Conservation (phyloP, 176 grass and related monocot species). For the Oryza australiensis region DNA sequence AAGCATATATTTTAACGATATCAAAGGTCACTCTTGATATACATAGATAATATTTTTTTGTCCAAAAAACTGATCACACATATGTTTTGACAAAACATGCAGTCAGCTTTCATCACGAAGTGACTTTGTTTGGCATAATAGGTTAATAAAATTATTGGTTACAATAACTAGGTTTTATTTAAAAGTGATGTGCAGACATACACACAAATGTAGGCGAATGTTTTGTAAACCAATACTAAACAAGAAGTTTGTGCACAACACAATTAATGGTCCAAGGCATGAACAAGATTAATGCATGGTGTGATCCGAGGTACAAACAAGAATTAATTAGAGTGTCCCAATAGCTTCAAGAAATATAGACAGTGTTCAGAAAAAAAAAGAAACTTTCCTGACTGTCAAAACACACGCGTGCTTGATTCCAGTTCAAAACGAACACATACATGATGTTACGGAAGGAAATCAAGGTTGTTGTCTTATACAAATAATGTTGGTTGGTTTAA, state of each 20-base stretch:
- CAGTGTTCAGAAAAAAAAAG: background rate
- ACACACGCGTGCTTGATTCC: background rate
- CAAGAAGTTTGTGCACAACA: background rate
- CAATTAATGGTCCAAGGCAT: background rate
- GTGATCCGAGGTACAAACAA: too few species aligned
- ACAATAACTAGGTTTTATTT: background rate
- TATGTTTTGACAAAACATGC: background rate
- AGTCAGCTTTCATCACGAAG: background rate
- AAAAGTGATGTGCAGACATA: background rate
- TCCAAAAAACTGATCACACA: background rate
- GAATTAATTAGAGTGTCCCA: too few species aligned
- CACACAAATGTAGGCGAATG: background rate
- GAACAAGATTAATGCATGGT: too few species aligned
- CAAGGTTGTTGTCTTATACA: background rate
- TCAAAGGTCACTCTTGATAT: background rate
- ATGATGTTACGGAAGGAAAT: background rate
- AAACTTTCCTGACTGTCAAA: background rate
- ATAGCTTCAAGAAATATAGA: too few species aligned
- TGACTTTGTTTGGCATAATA: background rate
- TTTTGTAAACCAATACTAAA: background rate
- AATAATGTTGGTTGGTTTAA: background rate
- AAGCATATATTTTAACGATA: background rate
- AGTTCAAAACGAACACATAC: background rate
- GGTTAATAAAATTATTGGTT: background rate
- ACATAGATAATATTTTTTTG: background rate